phyloP scores from a whole-genome alignment of 2,329 filamentous ascomycete species.

The Colletotrichum sp. region DNA sequence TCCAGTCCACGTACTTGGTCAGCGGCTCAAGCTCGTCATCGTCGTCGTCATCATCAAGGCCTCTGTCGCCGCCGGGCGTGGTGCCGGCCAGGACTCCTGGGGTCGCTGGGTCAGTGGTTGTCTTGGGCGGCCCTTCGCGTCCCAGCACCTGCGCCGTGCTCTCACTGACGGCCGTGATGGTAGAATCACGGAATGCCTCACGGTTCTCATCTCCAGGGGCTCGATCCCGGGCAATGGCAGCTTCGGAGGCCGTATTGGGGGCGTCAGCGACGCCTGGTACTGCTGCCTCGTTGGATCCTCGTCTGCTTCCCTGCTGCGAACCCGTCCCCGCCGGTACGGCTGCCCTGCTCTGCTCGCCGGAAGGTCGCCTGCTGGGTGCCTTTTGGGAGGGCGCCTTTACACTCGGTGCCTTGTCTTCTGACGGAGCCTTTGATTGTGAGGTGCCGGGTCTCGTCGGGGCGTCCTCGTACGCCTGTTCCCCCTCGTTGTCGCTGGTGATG shows the following conservation, averaged over 20 bases:
- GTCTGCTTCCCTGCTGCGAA: background rate
- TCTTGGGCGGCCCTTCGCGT: constrained; percentile 7
- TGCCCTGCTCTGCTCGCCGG: background rate
- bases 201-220: constrained; percentile 12
- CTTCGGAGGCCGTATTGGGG: background rate
- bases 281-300: background rate
- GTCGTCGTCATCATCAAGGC: background rate
- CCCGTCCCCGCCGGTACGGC: background rate
- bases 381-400: background rate
- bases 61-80: background rate
- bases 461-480: constrained; percentile 15
- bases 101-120: constrained; percentile 2
- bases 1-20: constrained; percentile 20
- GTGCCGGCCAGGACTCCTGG: constrained; percentile 3
- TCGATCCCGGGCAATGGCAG: background rate
- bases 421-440: background rate
- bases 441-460: constrained; percentile 7
- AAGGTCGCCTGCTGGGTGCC: background rate
- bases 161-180: constrained; percentile 17
- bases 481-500: background rate
- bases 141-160: constrained; percentile 12
- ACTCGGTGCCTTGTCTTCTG: constrained; percentile 10
- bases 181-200: constrained; percentile 13
- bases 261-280: constrained; percentile 12
- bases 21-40: constrained; percentile 17